Evolutionary conservation across 257 asterid genomes (phyloP).

Genomic region (Solanum megistacrolobum): DNA sequence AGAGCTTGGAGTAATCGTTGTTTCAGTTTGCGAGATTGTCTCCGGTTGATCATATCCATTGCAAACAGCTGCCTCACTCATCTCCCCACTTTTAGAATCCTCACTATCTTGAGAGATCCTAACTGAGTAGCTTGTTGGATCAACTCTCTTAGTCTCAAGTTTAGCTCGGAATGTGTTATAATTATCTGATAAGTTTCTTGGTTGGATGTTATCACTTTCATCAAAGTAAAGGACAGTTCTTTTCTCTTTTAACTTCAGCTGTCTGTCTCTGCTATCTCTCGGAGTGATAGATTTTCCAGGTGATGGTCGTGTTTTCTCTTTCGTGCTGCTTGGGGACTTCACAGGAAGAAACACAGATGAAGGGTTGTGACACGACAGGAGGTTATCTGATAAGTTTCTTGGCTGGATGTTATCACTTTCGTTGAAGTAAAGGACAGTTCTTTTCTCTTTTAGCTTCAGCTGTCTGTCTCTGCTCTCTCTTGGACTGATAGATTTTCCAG

Average conservation of each 20-base stretch:
- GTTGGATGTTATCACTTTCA: conserved; percentile 30
- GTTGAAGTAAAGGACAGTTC: conserved; percentile 45
- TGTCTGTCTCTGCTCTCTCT: conserved; percentile 28
- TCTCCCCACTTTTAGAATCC: conserved; percentile 60
- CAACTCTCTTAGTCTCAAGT: conserved; percentile 71
- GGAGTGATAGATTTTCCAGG: conserved; percentile 36
- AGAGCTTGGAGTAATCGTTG: conserved; percentile 10
- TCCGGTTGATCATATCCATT: conserved; percentile 32
- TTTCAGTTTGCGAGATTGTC: conserved; percentile 35
- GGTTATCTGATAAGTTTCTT: conserved; percentile 16
- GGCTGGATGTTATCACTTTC: conserved; percentile 27
- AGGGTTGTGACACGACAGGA: conserved; percentile 40
- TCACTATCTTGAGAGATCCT: conserved; percentile 56
- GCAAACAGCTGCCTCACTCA: conserved; percentile 41
- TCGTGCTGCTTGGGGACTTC: conserved; percentile 55
- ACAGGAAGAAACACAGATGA: conserved; percentile 79
- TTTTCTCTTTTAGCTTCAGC: conserved; percentile 34
- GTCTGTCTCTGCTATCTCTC: conserved; percentile 28
- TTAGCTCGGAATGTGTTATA: conserved; percentile 20
- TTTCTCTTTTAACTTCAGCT: conserved; percentile 29
- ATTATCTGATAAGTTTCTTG: conserved; percentile 17
- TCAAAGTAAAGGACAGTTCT: conserved; percentile 51
- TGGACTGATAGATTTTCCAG: conserved; percentile 31
- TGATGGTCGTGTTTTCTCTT: conserved; percentile 37
- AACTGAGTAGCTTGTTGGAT: conserved; percentile 66